These are phyloP conservation scores for Liquidambar formosana DNA, from an alignment of 164 flowering plant genomes.

Conservation along the genomic window DNA sequence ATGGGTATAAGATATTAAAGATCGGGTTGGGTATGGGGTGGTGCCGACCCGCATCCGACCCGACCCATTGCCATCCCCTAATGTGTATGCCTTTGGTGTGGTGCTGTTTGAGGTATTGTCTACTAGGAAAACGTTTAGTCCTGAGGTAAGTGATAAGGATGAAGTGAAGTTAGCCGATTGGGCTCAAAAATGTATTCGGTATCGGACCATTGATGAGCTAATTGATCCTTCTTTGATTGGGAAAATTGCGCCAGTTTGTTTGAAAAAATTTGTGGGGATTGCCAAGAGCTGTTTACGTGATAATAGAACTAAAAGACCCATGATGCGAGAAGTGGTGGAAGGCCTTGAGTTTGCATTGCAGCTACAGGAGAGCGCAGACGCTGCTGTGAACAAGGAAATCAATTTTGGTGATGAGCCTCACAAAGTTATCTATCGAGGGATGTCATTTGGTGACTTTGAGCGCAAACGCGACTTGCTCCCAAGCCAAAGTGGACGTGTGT, in stretches of 20 bases:
- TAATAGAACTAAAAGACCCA: neutral
- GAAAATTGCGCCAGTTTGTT: neutral
- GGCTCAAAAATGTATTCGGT: neutral
- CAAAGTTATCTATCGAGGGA: no score
- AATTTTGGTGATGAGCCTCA: no score
- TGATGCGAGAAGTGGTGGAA: neutral
- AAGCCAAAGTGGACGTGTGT: no score
- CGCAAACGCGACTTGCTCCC: no score
- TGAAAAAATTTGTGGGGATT: neutral
- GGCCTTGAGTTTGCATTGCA: neutral
- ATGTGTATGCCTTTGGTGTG: neutral
- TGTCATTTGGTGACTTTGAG: no score
- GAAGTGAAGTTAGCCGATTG: neutral
- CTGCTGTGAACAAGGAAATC: no score
- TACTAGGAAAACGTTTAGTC: neutral
- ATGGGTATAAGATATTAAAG: no score
- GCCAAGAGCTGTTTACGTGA: neutral
- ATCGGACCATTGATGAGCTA: neutral
- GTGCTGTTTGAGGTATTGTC: neutral
- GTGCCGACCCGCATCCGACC: no score
- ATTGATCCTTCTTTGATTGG: neutral
- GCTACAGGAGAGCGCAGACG: neutral
- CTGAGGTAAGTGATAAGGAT: neutral
- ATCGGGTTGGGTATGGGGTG: no score
- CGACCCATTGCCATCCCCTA: no score